Base-by-base conservation (phyloP, 306 rosid genomes). In the Trifolium dubium region DNA sequence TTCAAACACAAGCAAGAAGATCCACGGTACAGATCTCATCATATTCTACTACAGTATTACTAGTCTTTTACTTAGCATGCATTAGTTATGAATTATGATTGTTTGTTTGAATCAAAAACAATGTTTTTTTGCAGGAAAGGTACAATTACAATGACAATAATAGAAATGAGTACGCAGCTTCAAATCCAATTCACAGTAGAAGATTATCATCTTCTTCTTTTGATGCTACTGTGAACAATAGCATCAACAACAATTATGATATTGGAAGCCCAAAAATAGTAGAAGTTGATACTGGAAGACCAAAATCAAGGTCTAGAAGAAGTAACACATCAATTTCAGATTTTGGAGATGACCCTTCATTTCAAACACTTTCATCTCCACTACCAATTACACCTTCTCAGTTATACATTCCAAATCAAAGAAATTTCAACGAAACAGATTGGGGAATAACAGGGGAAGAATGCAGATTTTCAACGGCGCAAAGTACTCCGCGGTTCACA, bases 261-360 rank as follows among this genome's bases (percentile, higher is more conserved):
- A 60, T 60, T 29, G 99, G 80, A 40, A 86, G 90, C 47, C 96
- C 99, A 8, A 94, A 94, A 79, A 92, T 94, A 73, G 93, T 94
- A 64, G 99, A 94, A 85, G 86, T 94, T 28, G 99, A 94, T 63
- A 92, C 95, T 0, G 93, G 93, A 10, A 82, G 90, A 67, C 95
- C 95, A 4, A 94, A 88, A 56, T 92, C 95, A 18, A 82, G 92
- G 85, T 94, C 93, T 30, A 85, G 92, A 3, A 75, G 92, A 34
- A 88, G 89, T 67, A 91, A 89, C 96, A 82, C 85, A 11, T 88
- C 96, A 41, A 74, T 83, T 39, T 93, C 89, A 2, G 98, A 88
- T 78, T 88, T 85, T 40, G 84, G 90, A 0, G 96, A 92, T 44
- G 93, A 94, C 79, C 86, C 85, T 1, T 44, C 61, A 50, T 85